Evolutionary conservation across 306 rosid species (phyloP), one percentile per base, ranked within the genome.

Genomic region (Cucurbita moschata): DNA sequence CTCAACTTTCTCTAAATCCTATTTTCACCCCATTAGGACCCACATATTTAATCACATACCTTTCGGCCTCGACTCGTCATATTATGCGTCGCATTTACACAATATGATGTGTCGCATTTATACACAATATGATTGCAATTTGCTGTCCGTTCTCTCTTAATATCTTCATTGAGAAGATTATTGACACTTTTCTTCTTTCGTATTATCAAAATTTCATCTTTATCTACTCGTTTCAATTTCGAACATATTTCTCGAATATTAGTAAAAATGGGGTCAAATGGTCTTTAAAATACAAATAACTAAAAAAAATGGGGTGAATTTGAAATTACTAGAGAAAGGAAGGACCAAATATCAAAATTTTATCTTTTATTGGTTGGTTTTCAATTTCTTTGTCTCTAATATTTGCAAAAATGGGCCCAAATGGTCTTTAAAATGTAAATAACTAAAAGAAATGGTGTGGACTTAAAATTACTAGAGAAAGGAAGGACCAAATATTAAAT

Each of bases 401-500:
- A 30, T 30, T 30, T 30, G 35, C 35, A 30, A 30, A 30, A 30
- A 30, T 30, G 9, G 10, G 52, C 13, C 52, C 52, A 47, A 47
- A 47, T 47, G 15, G 0, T 47, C 4, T 47, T 47, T 47, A 47
- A 12, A 59, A 14, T 12, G 39, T 10, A 66, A 66, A 44, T 44
- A 66, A 10, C 55, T 5, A 18, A 40, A 9, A 65, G 21, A 1
- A 0, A 10, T 43, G 73, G 6, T 40, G 19, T 21, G 7, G 3
- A 67, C 0, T 44, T 11, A 18, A 13, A 58, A 60, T 23, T 23
- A 75, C 9, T 1, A 7, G 8, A 47, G 18, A 75, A 12, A 15
- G 21, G 9, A 51, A 39, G 60, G 78, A 75, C 78, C 47, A 60
- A 75, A 75, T 10, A 37, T 26, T 35, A 61, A 61, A 59, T 75